Conservation (phyloP, 2,329 filamentous ascomycete genomes). For the Beauveria sp. region DNA sequence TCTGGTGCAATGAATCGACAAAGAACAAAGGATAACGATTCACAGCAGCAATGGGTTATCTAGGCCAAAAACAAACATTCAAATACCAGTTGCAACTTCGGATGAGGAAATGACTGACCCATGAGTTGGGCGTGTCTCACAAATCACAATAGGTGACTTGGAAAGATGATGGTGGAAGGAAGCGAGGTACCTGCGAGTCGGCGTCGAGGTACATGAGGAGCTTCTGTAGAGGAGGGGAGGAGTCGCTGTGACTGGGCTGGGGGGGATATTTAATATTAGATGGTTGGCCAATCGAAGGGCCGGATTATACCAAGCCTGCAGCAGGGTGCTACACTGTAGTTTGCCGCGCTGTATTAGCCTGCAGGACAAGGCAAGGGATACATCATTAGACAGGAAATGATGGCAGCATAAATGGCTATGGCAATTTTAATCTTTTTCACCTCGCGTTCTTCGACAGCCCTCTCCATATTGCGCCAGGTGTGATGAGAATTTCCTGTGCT, state of each 20-base stretch:
- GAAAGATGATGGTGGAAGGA: not conserved
- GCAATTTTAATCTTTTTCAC: no score
- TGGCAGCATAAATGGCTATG: no score
- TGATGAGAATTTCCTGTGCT: no score
- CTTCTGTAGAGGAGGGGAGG: not conserved
- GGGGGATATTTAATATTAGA: not conserved
- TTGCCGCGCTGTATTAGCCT: not conserved
- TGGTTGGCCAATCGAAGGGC: not conserved
- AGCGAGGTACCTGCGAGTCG: not conserved
- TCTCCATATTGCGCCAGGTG: no score
- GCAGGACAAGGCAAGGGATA: not conserved
- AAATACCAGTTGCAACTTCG: no score
- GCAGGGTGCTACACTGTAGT: not conserved
- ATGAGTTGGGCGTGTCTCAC: not conserved
- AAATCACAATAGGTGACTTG: not conserved
- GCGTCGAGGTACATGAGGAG: slow-evolving; percentile 3
- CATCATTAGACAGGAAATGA: not conserved
- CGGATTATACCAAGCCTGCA: not conserved
- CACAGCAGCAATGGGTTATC: no score
- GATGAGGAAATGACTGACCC: not conserved
- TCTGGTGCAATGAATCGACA: no score
- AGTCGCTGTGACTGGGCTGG: not conserved
- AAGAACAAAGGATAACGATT: no score
- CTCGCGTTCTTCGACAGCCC: no score
- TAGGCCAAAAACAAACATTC: no score